Evolutionary conservation across 2,329 filamentous ascomycete genomes (phyloP).

Genomic region (Apiospora arundinis): DNA sequence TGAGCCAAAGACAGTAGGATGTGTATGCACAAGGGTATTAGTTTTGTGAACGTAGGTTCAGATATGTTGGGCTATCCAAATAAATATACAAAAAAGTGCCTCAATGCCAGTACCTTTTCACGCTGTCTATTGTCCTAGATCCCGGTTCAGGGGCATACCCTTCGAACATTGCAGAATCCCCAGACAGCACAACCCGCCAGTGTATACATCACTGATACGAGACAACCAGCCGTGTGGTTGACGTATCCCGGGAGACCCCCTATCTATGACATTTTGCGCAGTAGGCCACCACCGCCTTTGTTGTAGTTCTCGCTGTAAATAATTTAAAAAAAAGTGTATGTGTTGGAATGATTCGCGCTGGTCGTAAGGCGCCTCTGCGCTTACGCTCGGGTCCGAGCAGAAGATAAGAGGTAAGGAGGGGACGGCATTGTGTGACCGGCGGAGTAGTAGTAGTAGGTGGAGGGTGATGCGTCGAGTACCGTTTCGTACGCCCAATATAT

Average conservation of each 20-base stretch:
- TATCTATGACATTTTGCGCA: slow-evolving; percentile 18
- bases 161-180: slow-evolving; percentile 7
- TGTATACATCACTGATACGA: slow-evolving; percentile 4
- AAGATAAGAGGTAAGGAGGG: slow-evolving; percentile 37
- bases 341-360: slow-evolving; percentile 14
- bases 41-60: slow-evolving; percentile 18
- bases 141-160: slow-evolving; percentile 15
- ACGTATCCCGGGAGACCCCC: background rate
- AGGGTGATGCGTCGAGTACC: slow-evolving; percentile 19
- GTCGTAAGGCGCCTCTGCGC: slow-evolving; percentile 18
- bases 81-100: slow-evolving; percentile 21
- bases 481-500: slow-evolving; percentile 19
- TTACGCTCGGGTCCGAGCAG: slow-evolving; percentile 16
- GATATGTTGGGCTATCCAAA: slow-evolving; percentile 20
- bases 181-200: background rate
- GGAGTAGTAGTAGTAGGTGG: slow-evolving; percentile 12
- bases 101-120: slow-evolving; percentile 19
- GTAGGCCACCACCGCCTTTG: slow-evolving; percentile 9
- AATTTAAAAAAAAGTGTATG: slow-evolving; percentile 19
- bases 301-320: slow-evolving; percentile 8
- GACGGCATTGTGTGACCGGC: slow-evolving; percentile 33
- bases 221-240: slow-evolving; percentile 3
- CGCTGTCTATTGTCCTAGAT: slow-evolving; percentile 13
- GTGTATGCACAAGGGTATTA: slow-evolving; percentile 16
- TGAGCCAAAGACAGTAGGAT: background rate